Evolutionary conservation across 345 rosid genomes (phyloP).

Genomic region (Xanthoceras sorbifolium): DNA sequence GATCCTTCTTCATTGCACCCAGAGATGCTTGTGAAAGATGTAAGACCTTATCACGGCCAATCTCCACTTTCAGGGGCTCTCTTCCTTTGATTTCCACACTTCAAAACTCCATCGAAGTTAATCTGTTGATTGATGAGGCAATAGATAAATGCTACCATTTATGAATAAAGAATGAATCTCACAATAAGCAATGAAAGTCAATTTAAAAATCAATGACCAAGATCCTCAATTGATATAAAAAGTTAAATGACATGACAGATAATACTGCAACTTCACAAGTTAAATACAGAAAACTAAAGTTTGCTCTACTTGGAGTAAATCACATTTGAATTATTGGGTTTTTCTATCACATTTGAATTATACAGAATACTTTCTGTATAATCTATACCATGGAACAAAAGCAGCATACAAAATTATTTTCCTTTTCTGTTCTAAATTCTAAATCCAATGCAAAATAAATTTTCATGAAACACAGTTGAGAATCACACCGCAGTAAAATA

Average conservation of each 20-base stretch:
- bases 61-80: background rate
- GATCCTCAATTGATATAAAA: too few relatives aligned
- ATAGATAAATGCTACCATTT: too few relatives aligned
- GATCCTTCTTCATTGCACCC: background rate
- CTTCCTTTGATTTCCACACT: background rate
- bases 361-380: too few relatives aligned
- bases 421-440: too few relatives aligned
- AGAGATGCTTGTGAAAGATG: background rate
- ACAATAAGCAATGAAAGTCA: background rate
- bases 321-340: background rate
- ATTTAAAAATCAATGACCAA: too few relatives aligned
- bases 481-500: background rate
- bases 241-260: too few relatives aligned
- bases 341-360: too few relatives aligned
- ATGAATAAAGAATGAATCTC: too few relatives aligned
- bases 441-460: too few relatives aligned
- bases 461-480: background rate
- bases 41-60: background rate
- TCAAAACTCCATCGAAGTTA: background rate
- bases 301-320: background rate
- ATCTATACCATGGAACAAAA: too few relatives aligned
- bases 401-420: too few relatives aligned
- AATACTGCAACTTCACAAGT: background rate
- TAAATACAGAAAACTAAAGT: background rate
- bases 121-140: background rate